Base-by-base conservation (phyloP, 2,329 filamentous ascomycete species). In the Fulvia fulva region DNA sequence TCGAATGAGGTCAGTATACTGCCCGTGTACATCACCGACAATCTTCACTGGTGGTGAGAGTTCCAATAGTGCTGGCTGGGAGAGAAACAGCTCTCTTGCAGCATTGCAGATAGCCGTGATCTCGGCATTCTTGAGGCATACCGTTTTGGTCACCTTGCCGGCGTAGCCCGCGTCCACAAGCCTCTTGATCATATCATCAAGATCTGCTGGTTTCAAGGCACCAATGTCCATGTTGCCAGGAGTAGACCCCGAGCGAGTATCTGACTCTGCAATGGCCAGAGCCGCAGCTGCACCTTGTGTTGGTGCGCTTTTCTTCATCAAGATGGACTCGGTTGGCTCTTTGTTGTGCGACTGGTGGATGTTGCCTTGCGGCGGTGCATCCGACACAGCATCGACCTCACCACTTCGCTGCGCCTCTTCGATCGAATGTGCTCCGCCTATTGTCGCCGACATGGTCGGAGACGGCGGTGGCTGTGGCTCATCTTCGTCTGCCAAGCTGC, bases 151-250 rank as follows among this genome's bases (percentile, higher is more conserved):
- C 67, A 97, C 90, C 76, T 99, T 99, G 65, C 91, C 91, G 46
- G 91, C 89, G 72, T 99, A 99, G 12, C 90, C 94, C 9, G 94
- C 93, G 74, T 99, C 94, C 55, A 99, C 80, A 45, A 99, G 83
- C 45, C 94, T 87, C 69, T 92, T 91, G 72, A 99, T 99, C 81
- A 96, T 97, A 71, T 99, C 94, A 71, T 99, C 94, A 28, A 99
- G 80, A 72, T 99, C 94, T 66, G 94, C 90, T 34, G 92, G 86
- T 74, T 96, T 96, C 70, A 97, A 84, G 22, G 95, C 90, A 56
- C 89, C 86, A 82, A 97, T 95, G 62, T 90, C 89, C 75, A 96
- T 89, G 14, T 79, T 77, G 12, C 81, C 80, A 3, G 82, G 83
- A 1, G 77, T 72, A 30, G 75, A 77, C 23, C 75, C 69, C 8